Percentiles rank a stretch among this genome's conserved stretches.
Conservation (phyloP, 2,329 filamentous ascomycete species). For the Aureobasidium sp. region DNA sequence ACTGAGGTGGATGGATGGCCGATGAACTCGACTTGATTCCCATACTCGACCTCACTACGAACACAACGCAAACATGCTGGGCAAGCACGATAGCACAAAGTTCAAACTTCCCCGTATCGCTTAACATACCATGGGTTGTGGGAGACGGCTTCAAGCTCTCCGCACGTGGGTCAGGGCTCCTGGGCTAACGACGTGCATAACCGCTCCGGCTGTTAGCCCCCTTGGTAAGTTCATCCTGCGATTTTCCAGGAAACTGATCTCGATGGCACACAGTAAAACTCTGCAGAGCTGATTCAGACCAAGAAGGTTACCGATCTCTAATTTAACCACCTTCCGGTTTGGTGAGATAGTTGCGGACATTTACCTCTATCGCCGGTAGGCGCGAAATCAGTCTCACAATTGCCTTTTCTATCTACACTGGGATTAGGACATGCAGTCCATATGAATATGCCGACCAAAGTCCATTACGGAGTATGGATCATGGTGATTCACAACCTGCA, state of each 20-base stretch:
- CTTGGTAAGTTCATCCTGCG: background rate
- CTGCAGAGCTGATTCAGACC: background rate
- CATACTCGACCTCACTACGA: background rate
- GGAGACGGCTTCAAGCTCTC: background rate
- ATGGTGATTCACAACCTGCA: background rate
- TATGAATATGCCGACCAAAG: background rate
- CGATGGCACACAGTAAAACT: constrained; percentile 3
- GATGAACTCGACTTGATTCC: no score
- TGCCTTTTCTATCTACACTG: background rate
- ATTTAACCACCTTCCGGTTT: constrained; percentile 4
- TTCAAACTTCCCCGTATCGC: background rate
- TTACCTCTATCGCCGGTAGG: background rate
- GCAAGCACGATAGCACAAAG: background rate
- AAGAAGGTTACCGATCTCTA: background rate
- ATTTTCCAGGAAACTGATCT: background rate
- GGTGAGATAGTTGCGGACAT: background rate
- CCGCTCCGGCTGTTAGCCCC: background rate
- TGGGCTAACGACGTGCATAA: background rate
- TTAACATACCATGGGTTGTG: background rate
- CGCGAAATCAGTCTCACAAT: background rate
- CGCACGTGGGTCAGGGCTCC: constrained; percentile 4
- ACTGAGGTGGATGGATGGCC: background rate
- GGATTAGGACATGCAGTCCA: background rate
- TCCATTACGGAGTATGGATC: background rate
- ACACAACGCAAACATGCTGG: background rate